Evolutionary conservation across 2,329 filamentous ascomycete genomes (phyloP).

Genomic region (Venturia nashicola): DNA sequence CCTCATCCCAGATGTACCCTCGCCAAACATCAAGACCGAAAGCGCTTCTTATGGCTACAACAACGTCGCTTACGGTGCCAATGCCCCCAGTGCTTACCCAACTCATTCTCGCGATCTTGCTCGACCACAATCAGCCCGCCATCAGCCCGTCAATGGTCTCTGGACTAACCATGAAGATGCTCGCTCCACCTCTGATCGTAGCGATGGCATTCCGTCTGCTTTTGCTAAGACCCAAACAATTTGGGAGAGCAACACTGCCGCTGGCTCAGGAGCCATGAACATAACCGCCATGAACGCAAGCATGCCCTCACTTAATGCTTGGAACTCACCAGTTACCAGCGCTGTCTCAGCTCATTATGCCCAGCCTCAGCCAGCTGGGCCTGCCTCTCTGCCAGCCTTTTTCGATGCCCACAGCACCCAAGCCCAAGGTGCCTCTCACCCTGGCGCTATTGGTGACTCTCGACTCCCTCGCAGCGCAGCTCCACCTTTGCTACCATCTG

Average conservation of each 20-base stretch:
- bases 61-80: conserved; percentile 14
- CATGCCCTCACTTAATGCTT: not conserved
- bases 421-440: not conserved
- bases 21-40: conserved; percentile 27
- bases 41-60: conserved; percentile 39
- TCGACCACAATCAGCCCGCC: conserved; percentile 31
- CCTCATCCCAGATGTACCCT: not conserved
- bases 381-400: not conserved
- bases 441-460: not conserved
- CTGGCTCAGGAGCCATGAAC: not conserved
- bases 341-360: not conserved
- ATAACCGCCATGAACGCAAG: not conserved
- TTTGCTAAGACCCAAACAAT: conserved; percentile 1
- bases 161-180: conserved; percentile 28
- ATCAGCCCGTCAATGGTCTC: conserved; percentile 30
- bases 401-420: not conserved
- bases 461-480: not conserved
- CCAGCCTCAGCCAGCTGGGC: not conserved
- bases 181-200: conserved; percentile 1
- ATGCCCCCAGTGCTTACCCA: conserved; percentile 29
- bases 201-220: not conserved
- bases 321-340: not conserved
- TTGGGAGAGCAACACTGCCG: not conserved
- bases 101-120: conserved; percentile 27
- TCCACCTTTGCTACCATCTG: not conserved